Base-by-base conservation (phyloP, 768 basidiomycete species). In the Tricholoma flavovirens region DNA sequence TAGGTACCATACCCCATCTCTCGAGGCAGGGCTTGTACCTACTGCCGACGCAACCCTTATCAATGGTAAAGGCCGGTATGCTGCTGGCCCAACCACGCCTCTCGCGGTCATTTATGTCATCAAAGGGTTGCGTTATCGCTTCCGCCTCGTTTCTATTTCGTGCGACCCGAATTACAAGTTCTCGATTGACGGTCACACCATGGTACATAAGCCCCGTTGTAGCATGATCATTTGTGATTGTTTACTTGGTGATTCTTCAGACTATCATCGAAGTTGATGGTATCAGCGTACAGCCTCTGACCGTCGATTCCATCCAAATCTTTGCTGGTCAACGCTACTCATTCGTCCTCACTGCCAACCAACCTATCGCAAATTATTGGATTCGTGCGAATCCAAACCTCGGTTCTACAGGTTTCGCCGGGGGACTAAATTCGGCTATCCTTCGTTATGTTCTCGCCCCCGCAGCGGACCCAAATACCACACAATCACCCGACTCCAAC, bases 311-410 rank as follows among this genome's bases (percentile, higher is more conserved):
- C 40, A 54, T 75, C 32, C 66, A 66, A 15, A 61, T 78, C 48
- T 71, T 66, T 43, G 69, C 70, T 12, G 75, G 71, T 2, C 79
- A 81, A 59, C 71, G 79, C 9, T 81, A 81, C 52, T 80, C 65
- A 1, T 57, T 64, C 26, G 62, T 72, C 56, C 59, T 77, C 22
- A 59, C 68, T 9, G 73, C 76, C 3, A 69, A 71, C 54, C 73
- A 75, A 53, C 60, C 67, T 0, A 60, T 74, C 3, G 64, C 54
- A 22, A 77, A 77, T 56, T 77, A 77, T 58, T 76, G 74, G 64
- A 60, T 73, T 48, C 64, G 64, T 36, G 67, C 64, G 43, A 63
- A 62, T 6, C 63, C 70, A 24, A 67, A 67, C 49, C 57, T 69
- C 14, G 60, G 60, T 6, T 56, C 51, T 8, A 49, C 24, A 10